phyloP scores from a whole-genome alignment of 2,329 filamentous ascomycete species.

The Phialophora tarda region DNA sequence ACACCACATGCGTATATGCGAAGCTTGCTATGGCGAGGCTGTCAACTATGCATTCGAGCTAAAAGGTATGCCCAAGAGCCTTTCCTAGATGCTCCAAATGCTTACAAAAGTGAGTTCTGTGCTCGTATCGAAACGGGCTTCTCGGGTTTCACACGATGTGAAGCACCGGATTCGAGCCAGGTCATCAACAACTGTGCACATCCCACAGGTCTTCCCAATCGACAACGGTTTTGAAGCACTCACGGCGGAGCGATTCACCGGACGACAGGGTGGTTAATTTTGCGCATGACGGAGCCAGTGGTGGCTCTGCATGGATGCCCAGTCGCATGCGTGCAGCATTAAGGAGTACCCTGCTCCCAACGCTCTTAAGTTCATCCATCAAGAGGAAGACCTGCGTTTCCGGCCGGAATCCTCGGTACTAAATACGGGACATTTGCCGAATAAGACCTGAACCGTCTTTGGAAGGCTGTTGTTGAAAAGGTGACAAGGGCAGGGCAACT shows the following conservation, averaged over 20 bases:
- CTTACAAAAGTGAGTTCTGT: too few relatives aligned
- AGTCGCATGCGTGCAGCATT: neutral
- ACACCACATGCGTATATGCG: neutral
- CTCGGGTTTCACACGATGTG: too few relatives aligned
- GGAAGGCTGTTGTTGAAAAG: slow-evolving; percentile 9
- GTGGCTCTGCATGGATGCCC: slow-evolving; percentile 7
- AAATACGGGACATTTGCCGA: neutral
- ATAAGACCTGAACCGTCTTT: neutral
- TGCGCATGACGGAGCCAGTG: slow-evolving; percentile 10
- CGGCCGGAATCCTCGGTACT: neutral
- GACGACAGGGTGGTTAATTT: neutral
- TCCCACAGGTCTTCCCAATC: neutral
- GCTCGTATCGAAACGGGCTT: too few relatives aligned
- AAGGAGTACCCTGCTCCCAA: neutral
- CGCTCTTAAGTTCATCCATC: too few relatives aligned
- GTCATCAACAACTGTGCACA: too few relatives aligned
- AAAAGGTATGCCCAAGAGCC: slow-evolving; percentile 1
- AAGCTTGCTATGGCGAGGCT: neutral
- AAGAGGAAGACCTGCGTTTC: too few relatives aligned
- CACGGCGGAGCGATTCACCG: neutral
- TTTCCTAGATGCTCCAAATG: slow-evolving; percentile 4
- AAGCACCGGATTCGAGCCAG: too few relatives aligned
- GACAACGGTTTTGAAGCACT: neutral
- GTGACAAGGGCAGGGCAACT: slow-evolving; percentile 1
- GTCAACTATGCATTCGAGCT: slow-evolving; percentile 16